Base-by-base conservation (phyloP, 495 filamentous ascomycete species). In the Cladorrhinum samala region DNA sequence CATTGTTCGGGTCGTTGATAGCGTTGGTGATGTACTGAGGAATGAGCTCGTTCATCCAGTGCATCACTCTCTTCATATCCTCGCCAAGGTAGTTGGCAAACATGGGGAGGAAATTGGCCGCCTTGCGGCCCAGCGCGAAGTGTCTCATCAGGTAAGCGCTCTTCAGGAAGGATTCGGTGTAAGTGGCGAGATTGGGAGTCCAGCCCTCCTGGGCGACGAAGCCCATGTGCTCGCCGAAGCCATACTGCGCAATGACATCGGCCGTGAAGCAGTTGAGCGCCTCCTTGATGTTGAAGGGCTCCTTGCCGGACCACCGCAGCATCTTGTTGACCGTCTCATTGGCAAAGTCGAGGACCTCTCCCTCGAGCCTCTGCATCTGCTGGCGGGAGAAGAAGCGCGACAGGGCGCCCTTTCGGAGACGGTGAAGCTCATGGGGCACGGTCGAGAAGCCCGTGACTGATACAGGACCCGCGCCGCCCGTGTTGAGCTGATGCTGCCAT, bases 351-450 rank as follows among this genome's bases (percentile, higher is more conserved):
- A 36, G 60, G 36, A 77, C 62, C 18, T 68, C 56, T 5, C 53
- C 45, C 37, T 77, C 69, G 4, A 70, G 53, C 8, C 51, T 52
- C 17, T 58, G 45, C 52, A 75, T 66, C 52, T 67, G 63, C 11
- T 42, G 44, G 9, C 61, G 66, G 3, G 68, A 68, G 57, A 81
- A 81, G 60, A 73, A 78, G 14, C 67, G 69, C 49, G 59, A 69
- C 24, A 79, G 47, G 2, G 72, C 63, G 16, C 55, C 61, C 6
- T 72, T 66, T 0, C 74, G 62, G 27, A 65, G 42, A 9, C 66
- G 66, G 61, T 79, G 76, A 9, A 67, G 46, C n/a, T 76, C 68
- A 56, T 79, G 75, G 2, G 59, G 36, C 16, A 76, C 59, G 3
- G 79, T 82, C 11, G 67, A 66, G 46, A 82, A 72, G 9, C 66